Conservation (phyloP, 768 basidiomycete genomes). For the Plicaturopsis crispa region DNA sequence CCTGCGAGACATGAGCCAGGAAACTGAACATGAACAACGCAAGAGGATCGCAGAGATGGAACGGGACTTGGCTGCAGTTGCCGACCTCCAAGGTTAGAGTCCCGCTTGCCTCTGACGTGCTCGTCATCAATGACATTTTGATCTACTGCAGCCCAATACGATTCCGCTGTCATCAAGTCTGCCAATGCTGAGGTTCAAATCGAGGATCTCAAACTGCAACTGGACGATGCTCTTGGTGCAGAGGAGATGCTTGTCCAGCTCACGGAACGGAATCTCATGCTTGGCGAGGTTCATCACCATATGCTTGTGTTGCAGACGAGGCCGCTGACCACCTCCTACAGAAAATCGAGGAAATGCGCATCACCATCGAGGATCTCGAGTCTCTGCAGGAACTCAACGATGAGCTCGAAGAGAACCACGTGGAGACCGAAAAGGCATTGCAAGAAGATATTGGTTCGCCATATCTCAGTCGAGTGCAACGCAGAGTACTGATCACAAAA, state of each 20-base stretch:
- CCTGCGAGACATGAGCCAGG: constrained; percentile 81
- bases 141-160: constrained; percentile 57
- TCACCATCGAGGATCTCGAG: constrained; percentile 94
- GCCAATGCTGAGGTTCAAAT: constrained; percentile 87
- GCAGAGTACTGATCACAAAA: too few relatives aligned
- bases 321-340: constrained; percentile 18
- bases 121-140: constrained; percentile 5
- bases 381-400: constrained; percentile 93
- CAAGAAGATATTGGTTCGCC: constrained; percentile 85
- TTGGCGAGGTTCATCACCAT: constrained; percentile 64
- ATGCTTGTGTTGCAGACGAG: neutral
- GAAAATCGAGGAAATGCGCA: constrained; percentile 98
- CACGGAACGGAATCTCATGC: constrained; percentile 87
- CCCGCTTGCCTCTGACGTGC: neutral
- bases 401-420: constrained; percentile 93
- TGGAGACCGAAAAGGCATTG: constrained; percentile 87
- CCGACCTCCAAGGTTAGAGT: constrained; percentile 69
- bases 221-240: constrained; percentile 91
- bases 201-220: constrained; percentile 87
- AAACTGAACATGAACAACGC: constrained; percentile 82
- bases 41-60: constrained; percentile 82
- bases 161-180: constrained; percentile 71
- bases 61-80: constrained; percentile 70
- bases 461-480: too few relatives aligned
- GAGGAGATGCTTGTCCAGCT: constrained; percentile 96